A percentile compares a stretch with the other conserved stretches of the same genome.
Conservation (phyloP, 495 filamentous ascomycete genomes). For the Diplogelasinospora grovesii region DNA sequence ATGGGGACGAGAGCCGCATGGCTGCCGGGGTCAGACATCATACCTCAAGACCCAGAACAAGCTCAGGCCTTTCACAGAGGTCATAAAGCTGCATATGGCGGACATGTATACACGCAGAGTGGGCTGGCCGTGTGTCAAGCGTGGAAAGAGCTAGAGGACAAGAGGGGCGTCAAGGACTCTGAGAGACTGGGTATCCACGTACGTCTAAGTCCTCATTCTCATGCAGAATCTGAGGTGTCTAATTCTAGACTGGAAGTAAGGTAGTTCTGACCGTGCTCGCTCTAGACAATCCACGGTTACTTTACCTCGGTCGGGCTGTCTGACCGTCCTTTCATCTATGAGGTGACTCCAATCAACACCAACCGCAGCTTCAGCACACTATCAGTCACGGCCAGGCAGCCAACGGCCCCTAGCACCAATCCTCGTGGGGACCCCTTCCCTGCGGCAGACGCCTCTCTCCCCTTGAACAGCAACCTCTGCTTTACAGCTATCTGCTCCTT, state of each 20-base stretch:
- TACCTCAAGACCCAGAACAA: constrained; percentile 3
- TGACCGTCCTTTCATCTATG: constrained; percentile 56
- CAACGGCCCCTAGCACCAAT: constrained; percentile 27
- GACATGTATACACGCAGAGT: constrained; percentile 62
- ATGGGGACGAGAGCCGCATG: constrained; percentile 33
- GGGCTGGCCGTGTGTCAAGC: constrained; percentile 55
- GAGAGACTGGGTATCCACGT: constrained; percentile 52
- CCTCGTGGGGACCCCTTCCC: constrained; percentile 27
- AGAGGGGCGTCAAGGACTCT: constrained; percentile 10
- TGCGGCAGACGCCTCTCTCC: constrained; percentile 25
- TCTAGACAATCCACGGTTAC: constrained; percentile 61
- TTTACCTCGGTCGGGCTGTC: constrained; percentile 52
- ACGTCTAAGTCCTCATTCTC: too few relatives aligned
- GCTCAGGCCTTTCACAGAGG: constrained; percentile 4
- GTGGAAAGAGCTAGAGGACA: constrained; percentile 30
- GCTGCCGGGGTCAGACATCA: constrained; percentile 21
- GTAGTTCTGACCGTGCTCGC: too few relatives aligned
- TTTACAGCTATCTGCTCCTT: constrained; percentile 60
- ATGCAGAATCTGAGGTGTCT: too few relatives aligned
- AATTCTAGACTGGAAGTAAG: too few relatives aligned
- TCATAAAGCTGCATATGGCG: constrained; percentile 46
- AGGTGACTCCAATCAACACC: constrained; percentile 46
- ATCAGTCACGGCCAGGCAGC: constrained; percentile 51
- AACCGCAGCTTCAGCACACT: constrained; percentile 53
- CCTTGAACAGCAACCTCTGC: constrained; percentile 42